Base-by-base conservation (phyloP, 148 eudicot species). In the Limonium bicolor region DNA sequence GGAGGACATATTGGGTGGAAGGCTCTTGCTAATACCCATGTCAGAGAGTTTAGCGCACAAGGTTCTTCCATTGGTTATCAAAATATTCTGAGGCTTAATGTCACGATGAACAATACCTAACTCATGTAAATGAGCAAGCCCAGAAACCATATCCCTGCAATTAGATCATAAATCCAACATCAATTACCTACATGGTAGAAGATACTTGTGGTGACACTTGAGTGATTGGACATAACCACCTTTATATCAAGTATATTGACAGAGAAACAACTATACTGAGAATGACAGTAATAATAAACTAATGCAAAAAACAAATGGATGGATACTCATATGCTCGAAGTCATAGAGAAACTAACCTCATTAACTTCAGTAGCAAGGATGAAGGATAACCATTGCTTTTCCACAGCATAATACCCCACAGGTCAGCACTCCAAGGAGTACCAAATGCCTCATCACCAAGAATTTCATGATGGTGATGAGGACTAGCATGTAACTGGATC, bases 11-110 rank as follows among this genome's bases (percentile, higher is more conserved):
- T 80, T 78, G 44, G 66, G 86, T 46, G 49, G 64, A 46, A 88
- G 86, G 33, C 77, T 90, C 73, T 80, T 88, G 78, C 97, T 83
- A 55, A 88, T 88, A 22, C 97, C 94, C 97, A 88, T 88, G 66
- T 88, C 97, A 40, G 94, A 88, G 21, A 88, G 76, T 62, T 88
- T 88, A 35, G 86, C 92, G 66, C 67, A 61, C 20, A 77, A 43
- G 26, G 64, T 41, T 57, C 27, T 73, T 29, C 73, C 94, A 66
- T 72, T 77, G 27, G 70, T 59, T 58, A 88, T 76, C 73, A 88
- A 71, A 23, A 88, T 86, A 59, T 88, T 88, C 37, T 83, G 94
- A 52, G 97, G 97, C 67, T 88, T 88, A 38, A 88, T 45, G 47
- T 88, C 97, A 12, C 97, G 71, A 68, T 88, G 97, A 45, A 88